phyloP scores from a whole-genome alignment of 2,329 filamentous ascomycete species.

The Ophiostoma piceae region DNA sequence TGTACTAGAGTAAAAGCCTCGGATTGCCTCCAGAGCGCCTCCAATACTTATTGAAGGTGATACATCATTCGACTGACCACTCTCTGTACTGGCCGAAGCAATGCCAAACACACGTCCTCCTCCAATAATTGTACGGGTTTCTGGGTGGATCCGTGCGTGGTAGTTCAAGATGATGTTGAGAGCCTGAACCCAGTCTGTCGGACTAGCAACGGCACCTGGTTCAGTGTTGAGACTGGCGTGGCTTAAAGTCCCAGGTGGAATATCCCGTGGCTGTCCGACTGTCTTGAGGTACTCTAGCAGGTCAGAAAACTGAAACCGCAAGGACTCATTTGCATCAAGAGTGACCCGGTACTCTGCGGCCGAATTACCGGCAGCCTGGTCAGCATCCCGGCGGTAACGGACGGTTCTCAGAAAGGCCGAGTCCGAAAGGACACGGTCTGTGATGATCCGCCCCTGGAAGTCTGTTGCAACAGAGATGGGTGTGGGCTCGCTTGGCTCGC shows the following conservation, averaged over 20 bases:
- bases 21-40: slow-evolving; percentile 31
- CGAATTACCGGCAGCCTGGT: neutral
- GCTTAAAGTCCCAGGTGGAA: neutral
- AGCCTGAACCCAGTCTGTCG: slow-evolving; percentile 53
- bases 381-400: neutral
- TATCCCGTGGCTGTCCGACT: neutral
- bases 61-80: slow-evolving; percentile 26
- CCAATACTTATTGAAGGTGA: slow-evolving; percentile 32
- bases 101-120: slow-evolving; percentile 30
- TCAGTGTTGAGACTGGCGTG: slow-evolving; percentile 1
- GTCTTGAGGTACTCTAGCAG: neutral
- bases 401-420: neutral
- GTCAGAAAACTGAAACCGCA: neutral
- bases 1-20: slow-evolving; percentile 37
- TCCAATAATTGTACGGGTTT: slow-evolving; percentile 20
- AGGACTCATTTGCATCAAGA: neutral
- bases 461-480: neutral
- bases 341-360: neutral
- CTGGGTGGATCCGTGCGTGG: slow-evolving; percentile 29
- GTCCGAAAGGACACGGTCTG: neutral
- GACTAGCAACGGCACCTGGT: neutral
- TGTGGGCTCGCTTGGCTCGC: neutral
- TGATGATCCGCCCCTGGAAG: neutral
- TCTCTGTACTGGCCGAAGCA: slow-evolving; percentile 23
- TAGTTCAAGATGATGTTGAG: slow-evolving; percentile 61